phyloP scores from a whole-genome alignment of 352 stramenopile species.

The Globisporangium uncinulatum region DNA sequence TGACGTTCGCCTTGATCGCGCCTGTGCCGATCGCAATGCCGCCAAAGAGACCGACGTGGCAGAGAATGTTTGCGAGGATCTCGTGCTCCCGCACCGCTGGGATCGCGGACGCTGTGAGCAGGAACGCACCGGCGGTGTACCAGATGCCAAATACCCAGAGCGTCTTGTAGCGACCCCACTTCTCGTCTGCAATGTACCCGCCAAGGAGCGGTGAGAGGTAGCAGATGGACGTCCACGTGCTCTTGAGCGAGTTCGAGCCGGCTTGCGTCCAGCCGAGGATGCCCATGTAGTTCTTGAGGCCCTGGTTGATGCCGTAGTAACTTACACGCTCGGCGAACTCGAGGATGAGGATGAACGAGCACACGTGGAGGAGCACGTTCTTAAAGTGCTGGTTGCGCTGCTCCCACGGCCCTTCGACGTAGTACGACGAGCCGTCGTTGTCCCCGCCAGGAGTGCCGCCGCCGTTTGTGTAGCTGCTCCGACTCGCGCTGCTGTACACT shows the following conservation, averaged over 20 bases:
- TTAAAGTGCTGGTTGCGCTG: constrained; percentile 73
- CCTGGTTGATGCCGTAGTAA: constrained; percentile 88
- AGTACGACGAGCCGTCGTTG: constrained; percentile 50
- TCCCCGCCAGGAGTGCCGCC: constrained; percentile 28
- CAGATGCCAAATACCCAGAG: constrained; percentile 77
- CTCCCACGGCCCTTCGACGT: constrained; percentile 73
- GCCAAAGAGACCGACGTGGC: constrained; percentile 66
- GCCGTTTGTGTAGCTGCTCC: constrained; percentile 22
- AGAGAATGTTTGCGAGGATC: constrained; percentile 55
- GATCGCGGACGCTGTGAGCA: constrained; percentile 62
- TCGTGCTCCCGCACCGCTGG: constrained; percentile 45
- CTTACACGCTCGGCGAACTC: constrained; percentile 81
- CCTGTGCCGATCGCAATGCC: constrained; percentile 75
- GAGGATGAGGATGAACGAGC: constrained; percentile 83
- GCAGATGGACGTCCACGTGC: constrained; percentile 84
- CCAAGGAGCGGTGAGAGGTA: constrained; percentile 79
- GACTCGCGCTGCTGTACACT: constrained; percentile 15
- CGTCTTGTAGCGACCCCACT: constrained; percentile 81
- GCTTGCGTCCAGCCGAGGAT: constrained; percentile 69
- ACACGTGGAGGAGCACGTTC: constrained; percentile 81
- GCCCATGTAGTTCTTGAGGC: constrained; percentile 85
- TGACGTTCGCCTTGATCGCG: constrained; percentile 85
- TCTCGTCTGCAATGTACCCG: constrained; percentile 84
- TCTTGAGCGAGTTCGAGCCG: constrained; percentile 84
- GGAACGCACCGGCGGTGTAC: constrained; percentile 69